Base-by-base conservation (phyloP, 495 filamentous ascomycete genomes). In the Cercophora sp. region DNA sequence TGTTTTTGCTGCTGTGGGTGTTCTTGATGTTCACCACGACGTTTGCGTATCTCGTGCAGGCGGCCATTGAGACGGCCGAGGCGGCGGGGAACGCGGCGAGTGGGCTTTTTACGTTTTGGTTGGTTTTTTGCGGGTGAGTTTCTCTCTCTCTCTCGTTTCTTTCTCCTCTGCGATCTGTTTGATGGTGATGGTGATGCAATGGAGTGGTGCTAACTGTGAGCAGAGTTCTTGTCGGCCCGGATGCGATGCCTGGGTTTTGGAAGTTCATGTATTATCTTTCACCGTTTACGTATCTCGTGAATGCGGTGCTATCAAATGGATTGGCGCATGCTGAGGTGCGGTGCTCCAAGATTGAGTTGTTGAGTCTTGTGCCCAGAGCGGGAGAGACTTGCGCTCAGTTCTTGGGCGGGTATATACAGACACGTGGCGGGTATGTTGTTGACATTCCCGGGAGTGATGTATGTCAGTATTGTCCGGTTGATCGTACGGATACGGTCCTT, bases 21-120 rank as follows among this genome's bases (percentile, higher is more conserved):
- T 69, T 73, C 49, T 61, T 74, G 66, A 49, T 76, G 74, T 83
- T 80, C 60, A 70, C 76, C 0, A 78, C 71, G 13, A 83, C 77
- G 0, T 79, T 80, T 52, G 73, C 77, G 5, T 66, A 78, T 8
- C 59, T 80, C 29, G 55, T 79, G 3, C 76, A 79, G 26, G 54
- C 77, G 18, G 70, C 71, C 0, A 59, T 80, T 1, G 77, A 76
- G 0, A 72, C 78, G 55, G 77, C 79, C 15, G 74, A 81, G 54
- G 80, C 76, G 19, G 78, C 76, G 18, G 78, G 78, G 23, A 77
- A 74, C 41, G 77, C 81, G 51, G 76, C 76, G n/a, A 80, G 79
- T 1, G 60, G 85, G 0, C 67, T 85, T 63, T 49, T 48, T 62
- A 64, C 39, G 15, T 52, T 52, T 41, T 52, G 48, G 36, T 15